Conservation (phyloP, 139 green algal species). For the Tetraselmis striata region DNA sequence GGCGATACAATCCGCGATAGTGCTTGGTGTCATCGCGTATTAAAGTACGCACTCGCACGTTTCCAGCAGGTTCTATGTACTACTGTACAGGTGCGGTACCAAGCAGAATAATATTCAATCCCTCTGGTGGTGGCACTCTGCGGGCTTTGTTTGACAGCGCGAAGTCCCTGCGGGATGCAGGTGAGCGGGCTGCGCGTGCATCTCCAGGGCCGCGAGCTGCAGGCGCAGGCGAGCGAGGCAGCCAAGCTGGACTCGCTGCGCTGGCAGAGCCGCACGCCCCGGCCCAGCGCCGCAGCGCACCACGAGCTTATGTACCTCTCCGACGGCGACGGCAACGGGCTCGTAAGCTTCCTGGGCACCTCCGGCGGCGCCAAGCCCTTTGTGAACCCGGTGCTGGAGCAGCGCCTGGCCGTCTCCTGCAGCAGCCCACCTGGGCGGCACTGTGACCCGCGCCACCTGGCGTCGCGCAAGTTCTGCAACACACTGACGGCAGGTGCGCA, state of each 20-base stretch:
- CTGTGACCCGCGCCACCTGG: constrained; percentile 26
- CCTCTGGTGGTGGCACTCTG: too few relatives aligned
- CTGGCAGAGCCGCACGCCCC: not conserved
- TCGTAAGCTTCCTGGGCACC: constrained; percentile 44
- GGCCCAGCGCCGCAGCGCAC: constrained; percentile 18
- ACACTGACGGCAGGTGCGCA: constrained; percentile 64
- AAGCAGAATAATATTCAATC: too few relatives aligned
- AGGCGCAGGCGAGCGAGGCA: constrained; percentile 4
- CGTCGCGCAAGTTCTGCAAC: constrained; percentile 43
- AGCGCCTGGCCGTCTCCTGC: constrained; percentile 36
- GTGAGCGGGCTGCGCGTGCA: constrained; percentile 19
- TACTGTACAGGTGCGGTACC: too few relatives aligned
- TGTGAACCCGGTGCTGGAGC: constrained; percentile 67
- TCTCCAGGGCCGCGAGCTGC: constrained; percentile 25
- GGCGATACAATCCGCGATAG: too few relatives aligned
- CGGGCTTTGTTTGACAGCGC: too few relatives aligned
- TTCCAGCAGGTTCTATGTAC: too few relatives aligned
- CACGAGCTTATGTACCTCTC: constrained; percentile 66
- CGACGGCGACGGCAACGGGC: constrained; percentile 69
- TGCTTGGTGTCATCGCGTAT: too few relatives aligned
- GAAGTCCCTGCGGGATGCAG: too few relatives aligned
- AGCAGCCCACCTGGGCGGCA: not conserved
- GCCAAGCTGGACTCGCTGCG: too few relatives aligned
- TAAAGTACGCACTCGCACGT: too few relatives aligned
- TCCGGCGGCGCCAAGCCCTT: constrained; percentile 33